These are phyloP conservation scores for Fusarium sp. DNA, from an alignment of 2,329 filamentous ascomycete species.

Conservation along the genomic window DNA sequence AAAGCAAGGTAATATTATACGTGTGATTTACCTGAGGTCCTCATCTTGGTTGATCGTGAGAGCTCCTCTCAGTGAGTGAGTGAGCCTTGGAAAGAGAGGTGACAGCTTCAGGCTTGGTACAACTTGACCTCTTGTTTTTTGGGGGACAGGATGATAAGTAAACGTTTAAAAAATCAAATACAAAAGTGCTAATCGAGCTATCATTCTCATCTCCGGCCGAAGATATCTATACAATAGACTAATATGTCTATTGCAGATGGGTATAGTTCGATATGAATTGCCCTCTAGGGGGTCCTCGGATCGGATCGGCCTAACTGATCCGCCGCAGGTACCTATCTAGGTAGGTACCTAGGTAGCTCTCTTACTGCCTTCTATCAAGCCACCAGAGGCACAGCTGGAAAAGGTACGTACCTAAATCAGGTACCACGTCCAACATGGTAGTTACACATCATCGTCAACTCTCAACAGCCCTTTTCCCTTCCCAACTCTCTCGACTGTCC, in stretches of 20 bases:
- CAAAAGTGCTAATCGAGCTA: background rate
- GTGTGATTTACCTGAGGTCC: slow-evolving; percentile 24
- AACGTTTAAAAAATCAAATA: background rate
- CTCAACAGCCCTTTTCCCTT: slow-evolving; percentile 7
- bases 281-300: slow-evolving; percentile 20
- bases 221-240: background rate
- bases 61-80: background rate
- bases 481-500: background rate
- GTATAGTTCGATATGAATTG: background rate
- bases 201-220: background rate
- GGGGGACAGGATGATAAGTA: background rate
- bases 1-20: background rate
- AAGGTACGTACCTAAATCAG: slow-evolving; percentile 17
- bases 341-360: background rate
- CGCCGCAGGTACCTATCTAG: slow-evolving; percentile 27
- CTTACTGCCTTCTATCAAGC: background rate
- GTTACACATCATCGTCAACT: slow-evolving; percentile 38
- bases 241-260: background rate
- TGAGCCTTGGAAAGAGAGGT: background rate
- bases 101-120: background rate
- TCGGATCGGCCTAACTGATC: slow-evolving; percentile 49
- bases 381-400: slow-evolving; percentile 21
- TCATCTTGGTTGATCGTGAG: slow-evolving; percentile 33
- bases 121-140: background rate
- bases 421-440: slow-evolving; percentile 13